Evolutionary conservation across 352 stramenopile genomes (phyloP).

Genomic region (Pythium dissotocum): DNA sequence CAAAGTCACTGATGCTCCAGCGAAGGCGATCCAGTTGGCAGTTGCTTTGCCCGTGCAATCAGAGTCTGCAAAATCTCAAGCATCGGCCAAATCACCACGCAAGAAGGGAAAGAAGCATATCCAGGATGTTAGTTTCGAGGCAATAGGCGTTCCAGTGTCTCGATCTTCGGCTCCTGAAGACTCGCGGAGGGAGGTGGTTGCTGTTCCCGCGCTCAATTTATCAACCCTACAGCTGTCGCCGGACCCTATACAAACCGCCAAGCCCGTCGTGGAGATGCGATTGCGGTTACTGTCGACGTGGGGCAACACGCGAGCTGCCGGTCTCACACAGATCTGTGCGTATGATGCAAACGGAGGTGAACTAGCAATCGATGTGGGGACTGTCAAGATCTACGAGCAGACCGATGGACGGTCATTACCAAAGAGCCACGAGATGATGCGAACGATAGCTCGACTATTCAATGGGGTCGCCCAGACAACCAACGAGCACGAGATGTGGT

Average conservation of each 20-base stretch:
- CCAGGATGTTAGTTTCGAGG: neutral
- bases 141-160: neutral
- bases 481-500: conserved; percentile 77
- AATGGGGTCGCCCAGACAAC: conserved; percentile 63
- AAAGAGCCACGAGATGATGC: conserved; percentile 72
- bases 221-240: neutral
- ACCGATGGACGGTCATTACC: conserved; percentile 43
- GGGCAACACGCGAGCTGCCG: conserved; percentile 55
- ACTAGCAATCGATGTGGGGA: conserved; percentile 42
- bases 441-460: conserved; percentile 51
- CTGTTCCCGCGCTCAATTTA: conserved; percentile 18
- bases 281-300: conserved; percentile 76
- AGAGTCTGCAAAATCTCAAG: neutral
- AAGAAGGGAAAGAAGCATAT: neutral
- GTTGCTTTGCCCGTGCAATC: neutral
- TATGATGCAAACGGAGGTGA: conserved; percentile 69
- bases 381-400: conserved; percentile 58
- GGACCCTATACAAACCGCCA: neutral
- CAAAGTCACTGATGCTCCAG: neutral
- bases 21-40: neutral
- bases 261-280: conserved; percentile 39
- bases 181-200: neutral
- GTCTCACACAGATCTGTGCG: conserved; percentile 63
- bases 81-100: neutral
- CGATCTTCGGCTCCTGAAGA: neutral